Percentiles rank a stretch among this genome's conserved stretches.
Conservation (phyloP, 805 yeast genomes). For the Debaryomyces maramus region DNA sequence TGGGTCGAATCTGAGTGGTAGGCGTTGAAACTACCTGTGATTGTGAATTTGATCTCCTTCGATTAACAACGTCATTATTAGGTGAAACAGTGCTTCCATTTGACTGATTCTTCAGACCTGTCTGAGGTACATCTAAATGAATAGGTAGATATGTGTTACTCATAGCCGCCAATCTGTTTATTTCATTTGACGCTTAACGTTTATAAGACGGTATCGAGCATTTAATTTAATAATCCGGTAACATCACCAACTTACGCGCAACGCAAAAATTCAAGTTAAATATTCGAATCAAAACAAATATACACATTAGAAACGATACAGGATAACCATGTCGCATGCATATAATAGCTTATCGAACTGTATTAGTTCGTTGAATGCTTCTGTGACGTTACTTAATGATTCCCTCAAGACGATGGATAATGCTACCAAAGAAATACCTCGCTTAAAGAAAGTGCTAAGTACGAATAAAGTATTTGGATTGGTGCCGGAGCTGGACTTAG, state of each 20-base stretch:
- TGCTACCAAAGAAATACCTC: conserved; percentile 39
- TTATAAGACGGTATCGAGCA: too few relatives aligned
- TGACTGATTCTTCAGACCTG: conserved; percentile 1
- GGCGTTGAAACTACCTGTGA: conserved; percentile 37
- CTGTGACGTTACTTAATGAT: conserved; percentile 32
- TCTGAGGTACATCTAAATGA: conserved; percentile 16
- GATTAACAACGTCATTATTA: conserved; percentile 10
- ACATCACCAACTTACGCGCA: conserved; percentile 1
- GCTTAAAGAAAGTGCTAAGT: conserved; percentile 40
- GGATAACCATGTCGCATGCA: conserved; percentile 8
- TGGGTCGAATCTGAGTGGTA: conserved; percentile 14
- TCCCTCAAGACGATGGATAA: conserved; percentile 34
- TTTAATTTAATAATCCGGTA: too few relatives aligned
- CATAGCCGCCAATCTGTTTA: conserved; percentile 2
- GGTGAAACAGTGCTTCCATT: neutral
- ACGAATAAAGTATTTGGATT: conserved; percentile 51
- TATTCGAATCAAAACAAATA: neutral
- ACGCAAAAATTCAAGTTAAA: neutral
- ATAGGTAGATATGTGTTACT: conserved; percentile 22
- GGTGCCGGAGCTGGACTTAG: conserved; percentile 49
- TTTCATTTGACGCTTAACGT: neutral
- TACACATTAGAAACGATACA: neutral
- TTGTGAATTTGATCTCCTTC: conserved; percentile 42
- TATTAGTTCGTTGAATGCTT: conserved; percentile 28
- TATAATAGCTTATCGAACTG: conserved; percentile 13